Evolutionary conservation across 345 rosid species (phyloP), one percentile per base, ranked within the genome.

Genomic region (Bretschneidera sinensis): DNA sequence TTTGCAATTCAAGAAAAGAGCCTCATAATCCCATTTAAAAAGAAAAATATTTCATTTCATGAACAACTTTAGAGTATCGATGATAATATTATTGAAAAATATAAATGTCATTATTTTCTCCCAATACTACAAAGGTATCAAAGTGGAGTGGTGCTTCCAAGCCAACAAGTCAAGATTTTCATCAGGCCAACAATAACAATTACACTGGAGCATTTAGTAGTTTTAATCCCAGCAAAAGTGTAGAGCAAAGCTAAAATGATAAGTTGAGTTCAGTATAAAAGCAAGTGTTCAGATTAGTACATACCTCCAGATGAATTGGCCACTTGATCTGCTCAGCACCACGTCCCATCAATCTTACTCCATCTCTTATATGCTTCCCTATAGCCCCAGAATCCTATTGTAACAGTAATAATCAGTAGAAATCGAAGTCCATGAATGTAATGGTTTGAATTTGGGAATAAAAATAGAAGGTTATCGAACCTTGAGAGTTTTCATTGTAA

Each of bases 401-500:
- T 2, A 35, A 21, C 28, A n/a, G 45, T 47, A 61, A 63, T 0
- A 45, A 50, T 56, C 45, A 47, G 58, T 23, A 67, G 22, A 55
- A 61, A 60, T 47, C 57, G 62, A 63, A 63, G 34, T 23, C n/a
- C 51, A 49, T 43, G 23, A 66, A 45, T n/a, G n/a, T 51, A 48
- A 63, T 24, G 21, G 21, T 61, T 39, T 56, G 19, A 54, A 65
- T 19, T 18, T 9, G 10, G 45, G 64, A 50, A 65, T 9, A 33
- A 55, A 60, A 62, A 17, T 56, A 60, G 67, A 55, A 54, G 52
- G 50, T 34, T 10, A 60, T 28, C 33, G 1, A 70, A 88, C 97
- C 92, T 83, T 90, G 78, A 94, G 99, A 53, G 85, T 90, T 76
- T 94, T 94, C 97, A 91, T 94, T 1, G 99, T 94, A 61, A 94